A percentile compares a stretch with the other conserved stretches of the same genome.
These are phyloP conservation scores for Pythium aquatile DNA, from an alignment of 352 stramenopile genomes.

Conservation along the genomic window DNA sequence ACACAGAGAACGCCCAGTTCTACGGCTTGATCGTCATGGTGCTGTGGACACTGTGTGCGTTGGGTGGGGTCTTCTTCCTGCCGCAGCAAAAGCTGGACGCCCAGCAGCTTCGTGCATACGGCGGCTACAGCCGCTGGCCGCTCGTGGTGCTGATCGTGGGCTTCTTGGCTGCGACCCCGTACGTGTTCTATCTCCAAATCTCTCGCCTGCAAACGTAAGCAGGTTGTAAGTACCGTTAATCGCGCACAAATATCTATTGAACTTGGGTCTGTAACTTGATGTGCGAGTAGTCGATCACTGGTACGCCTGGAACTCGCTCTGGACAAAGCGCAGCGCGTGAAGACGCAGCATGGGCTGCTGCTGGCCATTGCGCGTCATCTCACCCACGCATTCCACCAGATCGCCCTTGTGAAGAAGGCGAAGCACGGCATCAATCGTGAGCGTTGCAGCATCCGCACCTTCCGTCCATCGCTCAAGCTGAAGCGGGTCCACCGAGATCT, in stretches of 20 bases:
- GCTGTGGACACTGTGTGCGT: conserved; percentile 22
- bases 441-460: background rate
- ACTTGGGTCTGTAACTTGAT: background rate
- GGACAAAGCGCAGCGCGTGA: conserved; percentile 19
- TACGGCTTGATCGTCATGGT: conserved; percentile 22
- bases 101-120: conserved; percentile 47
- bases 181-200: conserved; percentile 31
- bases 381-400: conserved; percentile 15
- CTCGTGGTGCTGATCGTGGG: conserved; percentile 26
- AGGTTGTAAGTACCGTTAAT: background rate
- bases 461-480: conserved; percentile 6
- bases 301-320: conserved; percentile 29
- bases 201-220: conserved; percentile 12
- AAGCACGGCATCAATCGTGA: conserved; percentile 19
- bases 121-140: conserved; percentile 38
- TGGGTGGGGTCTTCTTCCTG: conserved; percentile 28
- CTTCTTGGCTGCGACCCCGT: conserved; percentile 23
- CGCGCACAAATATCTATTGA: background rate
- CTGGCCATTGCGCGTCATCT: conserved; percentile 21
- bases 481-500: conserved; percentile 18
- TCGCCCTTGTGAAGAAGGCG: conserved; percentile 27
- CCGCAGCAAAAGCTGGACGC: conserved; percentile 45
- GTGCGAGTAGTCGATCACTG: conserved; percentile 4
- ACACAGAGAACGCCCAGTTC: conserved; percentile 14
- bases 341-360: conserved; percentile 20